These are phyloP conservation scores for Neospermospora avenae DNA, from an alignment of 2,329 filamentous ascomycete genomes.

Conservation along the genomic window DNA sequence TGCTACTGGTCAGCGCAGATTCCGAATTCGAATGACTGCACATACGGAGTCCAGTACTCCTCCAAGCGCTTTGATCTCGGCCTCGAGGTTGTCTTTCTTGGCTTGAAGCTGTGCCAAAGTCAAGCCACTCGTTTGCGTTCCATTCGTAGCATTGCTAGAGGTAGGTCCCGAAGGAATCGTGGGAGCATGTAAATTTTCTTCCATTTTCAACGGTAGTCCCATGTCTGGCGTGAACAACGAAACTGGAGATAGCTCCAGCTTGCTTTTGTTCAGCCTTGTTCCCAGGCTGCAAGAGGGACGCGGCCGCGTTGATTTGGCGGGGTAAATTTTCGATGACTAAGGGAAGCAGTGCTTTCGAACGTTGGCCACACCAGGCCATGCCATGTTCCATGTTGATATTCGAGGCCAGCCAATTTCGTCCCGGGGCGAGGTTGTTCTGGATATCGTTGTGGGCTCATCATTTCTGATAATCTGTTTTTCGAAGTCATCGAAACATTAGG, in stretches of 20 bases:
- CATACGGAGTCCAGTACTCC: constrained; percentile 84
- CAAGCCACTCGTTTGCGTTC: constrained; percentile 57
- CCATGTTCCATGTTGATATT: too few relatives aligned
- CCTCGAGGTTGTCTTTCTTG: constrained; percentile 81
- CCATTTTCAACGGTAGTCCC: constrained; percentile 46
- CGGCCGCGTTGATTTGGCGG: constrained; percentile 18
- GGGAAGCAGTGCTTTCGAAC: background rate
- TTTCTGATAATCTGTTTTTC: background rate
- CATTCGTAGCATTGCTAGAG: constrained; percentile 57
- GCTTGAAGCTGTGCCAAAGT: constrained; percentile 77
- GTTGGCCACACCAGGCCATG: too few relatives aligned
- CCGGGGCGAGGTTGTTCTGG: background rate
- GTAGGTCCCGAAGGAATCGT: constrained; percentile 76
- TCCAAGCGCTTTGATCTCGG: constrained; percentile 79
- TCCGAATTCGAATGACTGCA: background rate
- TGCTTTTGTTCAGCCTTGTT: constrained; percentile 22
- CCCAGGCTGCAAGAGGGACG: constrained; percentile 19
- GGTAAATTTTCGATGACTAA: constrained; percentile 15
- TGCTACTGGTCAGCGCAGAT: constrained; percentile 39
- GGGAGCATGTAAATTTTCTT: constrained; percentile 65
- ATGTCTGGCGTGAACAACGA: constrained; percentile 19
- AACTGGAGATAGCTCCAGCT: background rate
- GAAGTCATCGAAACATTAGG: too few relatives aligned
- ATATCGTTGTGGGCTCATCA: too few relatives aligned
- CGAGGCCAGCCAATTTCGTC: too few relatives aligned